A percentile compares a stretch with the other conserved stretches of the same genome.
Conservation (phyloP, 306 rosid genomes). For the Lotus japonicus region DNA sequence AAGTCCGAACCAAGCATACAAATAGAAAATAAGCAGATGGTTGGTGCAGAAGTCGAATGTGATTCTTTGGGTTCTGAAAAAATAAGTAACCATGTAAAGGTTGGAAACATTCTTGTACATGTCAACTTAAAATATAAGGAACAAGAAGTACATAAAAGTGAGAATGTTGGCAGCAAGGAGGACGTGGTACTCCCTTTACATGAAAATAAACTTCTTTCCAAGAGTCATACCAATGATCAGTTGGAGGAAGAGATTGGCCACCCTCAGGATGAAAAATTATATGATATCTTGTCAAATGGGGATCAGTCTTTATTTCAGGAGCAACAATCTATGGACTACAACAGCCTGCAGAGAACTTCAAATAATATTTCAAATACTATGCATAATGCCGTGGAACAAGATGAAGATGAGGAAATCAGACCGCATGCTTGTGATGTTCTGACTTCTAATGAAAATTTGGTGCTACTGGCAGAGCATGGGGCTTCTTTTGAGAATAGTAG, state of each 20-base stretch:
- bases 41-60: constrained; percentile 13
- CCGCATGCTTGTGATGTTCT: constrained; percentile 17
- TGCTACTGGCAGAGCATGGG: constrained; percentile 9
- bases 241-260: constrained; percentile 27
- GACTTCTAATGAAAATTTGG: constrained; percentile 23
- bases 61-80: constrained; percentile 16
- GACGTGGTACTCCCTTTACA: constrained; percentile 18
- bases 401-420: constrained; percentile 30
- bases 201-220: constrained; percentile 15
- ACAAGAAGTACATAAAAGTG: constrained; percentile 23
- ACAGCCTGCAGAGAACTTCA: background rate
- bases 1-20: constrained; percentile 26
- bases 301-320: constrained; percentile 22
- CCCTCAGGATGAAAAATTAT: constrained; percentile 16
- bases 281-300: constrained; percentile 18
- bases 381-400: constrained; percentile 14
- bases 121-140: constrained; percentile 7
- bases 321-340: constrained; percentile 15
- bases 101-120: constrained; percentile 12
- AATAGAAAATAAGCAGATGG: constrained; percentile 15
- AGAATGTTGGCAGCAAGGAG: constrained; percentile 23
- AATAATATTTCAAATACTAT: constrained; percentile 17
- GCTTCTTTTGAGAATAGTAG: constrained; percentile 16
- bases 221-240: constrained; percentile 13
- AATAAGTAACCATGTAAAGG: constrained; percentile 11